Evolutionary conservation across 495 filamentous ascomycete genomes (phyloP), one percentile per base, ranked within the genome.

Genomic region (Penicillium pancosmium): DNA sequence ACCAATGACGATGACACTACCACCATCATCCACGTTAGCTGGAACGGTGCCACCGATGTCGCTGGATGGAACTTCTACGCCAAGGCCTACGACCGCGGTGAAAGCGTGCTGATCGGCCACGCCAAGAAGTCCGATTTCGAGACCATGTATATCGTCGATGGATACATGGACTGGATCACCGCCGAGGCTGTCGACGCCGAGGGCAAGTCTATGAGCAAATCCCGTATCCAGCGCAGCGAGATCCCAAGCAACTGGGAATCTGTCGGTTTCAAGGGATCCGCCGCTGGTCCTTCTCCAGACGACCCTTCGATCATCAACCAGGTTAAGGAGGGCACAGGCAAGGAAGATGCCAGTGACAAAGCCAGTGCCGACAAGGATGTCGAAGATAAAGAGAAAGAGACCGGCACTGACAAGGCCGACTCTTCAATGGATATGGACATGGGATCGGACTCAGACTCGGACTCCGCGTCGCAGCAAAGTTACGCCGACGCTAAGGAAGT

Each of bases 41-140:
- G 78, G 78, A 81, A 81, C 49, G 78, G 78, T 27, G 78, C 78
- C 8, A 81, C 78, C 16, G 77, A 79, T 36, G 69, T 81, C 21
- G 68, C 61, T 5, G 57, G 61, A 6, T 81, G 73, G 73, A 70
- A 70, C 5, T 76, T 81, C 60, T 79, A 74, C 50, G 72, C 71
- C 5, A 57, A 67, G 43, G 59, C 67, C 12, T 59, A 66, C 23
- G 63, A 69, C 50, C 49, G 59, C 33, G 70, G 67, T 16, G 40
- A 60, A 1, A 53, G 69, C 10, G 64, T 75, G 8, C 48, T 66
- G 7, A 61, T 79, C 47, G 77, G 75, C 19, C 69, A 68, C 41
- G 69, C 68, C 16, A 66, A 65, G 48, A 78, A 77, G 62, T 56
- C 64, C 18, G 73, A 76, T 16, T 79, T 79, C 41, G 77, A 79